Percentiles rank a stretch among this genome's conserved stretches.
Conservation (phyloP, 2,329 filamentous ascomycete genomes). For the Alternaria sp. region DNA sequence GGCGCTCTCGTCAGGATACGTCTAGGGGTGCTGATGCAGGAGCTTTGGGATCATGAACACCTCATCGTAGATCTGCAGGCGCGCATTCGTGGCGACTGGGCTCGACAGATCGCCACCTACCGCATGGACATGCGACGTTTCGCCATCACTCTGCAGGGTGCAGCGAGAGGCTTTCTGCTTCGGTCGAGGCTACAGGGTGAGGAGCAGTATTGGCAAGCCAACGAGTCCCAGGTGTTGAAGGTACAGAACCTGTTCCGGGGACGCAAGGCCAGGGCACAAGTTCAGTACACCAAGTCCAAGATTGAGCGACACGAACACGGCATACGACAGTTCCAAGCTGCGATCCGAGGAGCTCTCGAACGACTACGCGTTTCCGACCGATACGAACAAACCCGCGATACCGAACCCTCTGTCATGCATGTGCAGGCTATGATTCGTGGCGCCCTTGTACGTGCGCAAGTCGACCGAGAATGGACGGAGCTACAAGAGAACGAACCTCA, state of each 20-base stretch:
- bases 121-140: constrained; percentile 83
- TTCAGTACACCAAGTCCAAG: constrained; percentile 58
- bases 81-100: constrained; percentile 85
- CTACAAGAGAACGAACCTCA: constrained; percentile 61
- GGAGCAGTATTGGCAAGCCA: constrained; percentile 72
- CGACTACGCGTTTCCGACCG: constrained; percentile 58
- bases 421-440: constrained; percentile 69
- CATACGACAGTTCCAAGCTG: constrained; percentile 64
- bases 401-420: constrained; percentile 65
- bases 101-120: constrained; percentile 83
- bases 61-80: constrained; percentile 83
- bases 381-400: constrained; percentile 68
- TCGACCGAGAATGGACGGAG: constrained; percentile 54
- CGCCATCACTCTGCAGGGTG: constrained; percentile 80
- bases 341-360: constrained; percentile 60
- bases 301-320: constrained; percentile 58
- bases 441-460: constrained; percentile 67
- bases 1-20: constrained; percentile 80
- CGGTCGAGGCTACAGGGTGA: constrained; percentile 69
- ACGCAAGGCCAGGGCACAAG: constrained; percentile 61
- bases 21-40: constrained; percentile 84
- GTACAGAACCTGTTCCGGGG: constrained; percentile 84
- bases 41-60: constrained; percentile 85
- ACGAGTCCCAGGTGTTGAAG: constrained; percentile 75
- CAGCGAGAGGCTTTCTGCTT: constrained; percentile 76